Evolutionary conservation across 1,284 basidiomycete species (phyloP), one percentile per base, ranked within the genome.

Genomic region (Hymenochaete sp.): DNA sequence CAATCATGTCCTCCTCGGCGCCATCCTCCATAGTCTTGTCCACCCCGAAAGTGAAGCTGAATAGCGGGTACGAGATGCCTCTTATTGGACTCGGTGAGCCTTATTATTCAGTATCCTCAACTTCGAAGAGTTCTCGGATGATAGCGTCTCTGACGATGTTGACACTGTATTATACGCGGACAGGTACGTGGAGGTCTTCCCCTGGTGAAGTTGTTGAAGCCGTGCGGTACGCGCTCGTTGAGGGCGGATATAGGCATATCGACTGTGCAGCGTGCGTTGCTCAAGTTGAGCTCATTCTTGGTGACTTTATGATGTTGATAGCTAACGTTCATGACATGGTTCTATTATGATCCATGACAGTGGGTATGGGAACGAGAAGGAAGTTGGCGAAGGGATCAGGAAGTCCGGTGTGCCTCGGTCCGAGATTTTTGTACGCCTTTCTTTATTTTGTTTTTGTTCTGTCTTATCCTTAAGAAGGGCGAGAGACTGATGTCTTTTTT

Each of bases 371-470:
- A 84, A 83, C 54, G 80, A 84, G 61, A 63, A 62, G 24, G 77
- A 80, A 57, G 90, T 93, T 47, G 90, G 88, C n/a, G 59, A 79
- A 53, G 90, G 87, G 32, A 83, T 93, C 68, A 78, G 77, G 59
- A 73, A 65, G 18, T 82, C 77, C 18, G 81, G 80, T 18, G 73
- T 87, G 14, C 68, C 75, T 13, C 73, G 86, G 49, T 67, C 70
- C 39, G 64, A 75, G 38, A 71, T 89, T 60, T 89, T 85, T 69
- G 62, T 88, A 19, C 16, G 47, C 37, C 16, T 36, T n/a, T 6
- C 19, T 8, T 29, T n/a, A 13, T 7, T n/a, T 26, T 2, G 11
- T 24, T 8, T 6, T 19, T 5, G 14, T 14, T 31, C 6, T 4
- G 8, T 6, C 38, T 19, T 25, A 42, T 7, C n/a, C 10, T 19